Percentiles rank a stretch among this genome's conserved stretches.
Evolutionary conservation across 495 filamentous ascomycete species (phyloP).

Genomic region (Tuber magnatum): DNA sequence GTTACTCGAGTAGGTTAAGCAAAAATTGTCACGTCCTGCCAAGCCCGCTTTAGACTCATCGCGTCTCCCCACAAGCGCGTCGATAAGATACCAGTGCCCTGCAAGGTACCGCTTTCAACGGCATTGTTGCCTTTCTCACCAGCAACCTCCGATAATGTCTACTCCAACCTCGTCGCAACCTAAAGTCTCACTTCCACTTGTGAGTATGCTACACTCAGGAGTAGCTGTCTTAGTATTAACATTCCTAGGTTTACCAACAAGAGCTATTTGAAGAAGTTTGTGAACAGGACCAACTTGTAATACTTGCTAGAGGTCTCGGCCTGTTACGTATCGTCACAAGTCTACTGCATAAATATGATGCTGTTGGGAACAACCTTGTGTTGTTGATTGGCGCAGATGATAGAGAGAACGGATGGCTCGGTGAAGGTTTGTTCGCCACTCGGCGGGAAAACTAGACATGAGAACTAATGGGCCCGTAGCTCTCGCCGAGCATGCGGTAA

Average conservation of each 20-base stretch:
- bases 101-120: neutral
- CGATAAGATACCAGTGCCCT: neutral
- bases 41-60: neutral
- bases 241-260: slow-evolving; percentile 66
- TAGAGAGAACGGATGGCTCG: slow-evolving; percentile 88
- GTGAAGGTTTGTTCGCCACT: slow-evolving; percentile 52
- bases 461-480: slow-evolving; percentile 45
- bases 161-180: slow-evolving; percentile 51
- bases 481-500: slow-evolving; percentile 84
- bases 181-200: slow-evolving; percentile 87
- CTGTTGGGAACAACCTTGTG: slow-evolving; percentile 85
- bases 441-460: neutral
- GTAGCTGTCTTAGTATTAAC: slow-evolving; percentile 12
- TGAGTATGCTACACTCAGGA: slow-evolving; percentile 43
- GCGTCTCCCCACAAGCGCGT: neutral
- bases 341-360: slow-evolving; percentile 92
- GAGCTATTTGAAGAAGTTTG: slow-evolving; percentile 86
- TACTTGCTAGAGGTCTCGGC: slow-evolving; percentile 85
- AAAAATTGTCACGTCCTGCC: neutral
- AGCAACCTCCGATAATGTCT: slow-evolving; percentile 18
- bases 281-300: slow-evolving; percentile 82
- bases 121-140: neutral
- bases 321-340: slow-evolving; percentile 86
- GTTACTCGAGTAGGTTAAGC: neutral
- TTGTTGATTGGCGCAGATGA: slow-evolving; percentile 86